A percentile compares a stretch with the other conserved stretches of the same genome.
phyloP scores from a whole-genome alignment of 306 rosid genomes.

The Cicer arietinum region DNA sequence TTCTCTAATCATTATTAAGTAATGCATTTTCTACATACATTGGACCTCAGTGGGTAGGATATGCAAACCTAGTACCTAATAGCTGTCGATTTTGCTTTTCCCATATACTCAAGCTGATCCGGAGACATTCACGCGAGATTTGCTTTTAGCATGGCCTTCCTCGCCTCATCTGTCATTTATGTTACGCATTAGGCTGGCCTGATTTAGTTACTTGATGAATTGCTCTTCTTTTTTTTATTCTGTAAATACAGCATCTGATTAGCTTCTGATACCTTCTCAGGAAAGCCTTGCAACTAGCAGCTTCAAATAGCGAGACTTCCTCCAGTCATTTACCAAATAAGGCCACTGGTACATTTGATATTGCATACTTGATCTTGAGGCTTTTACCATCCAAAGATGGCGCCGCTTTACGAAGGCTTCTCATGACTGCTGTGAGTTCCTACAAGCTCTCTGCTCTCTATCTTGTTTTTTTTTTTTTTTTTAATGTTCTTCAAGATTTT shows the following conservation, averaged over 20 bases:
- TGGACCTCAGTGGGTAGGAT: not conserved
- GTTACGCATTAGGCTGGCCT: not conserved
- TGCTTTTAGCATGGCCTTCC: too few species aligned
- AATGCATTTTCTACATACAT: constrained; percentile 7
- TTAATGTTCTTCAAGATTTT: constrained; percentile 30
- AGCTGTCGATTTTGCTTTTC: too few species aligned
- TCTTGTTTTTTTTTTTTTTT: not conserved
- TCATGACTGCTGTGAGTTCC: constrained; percentile 92
- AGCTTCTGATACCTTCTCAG: constrained; percentile 54
- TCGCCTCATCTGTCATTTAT: too few species aligned
- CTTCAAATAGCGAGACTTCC: constrained; percentile 56
- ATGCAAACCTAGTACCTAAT: too few species aligned
- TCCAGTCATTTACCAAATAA: constrained; percentile 44
- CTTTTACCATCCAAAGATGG: constrained; percentile 88
- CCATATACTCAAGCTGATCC: too few species aligned
- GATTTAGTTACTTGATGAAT: constrained; percentile 36
- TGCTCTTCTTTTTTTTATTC: not conserved
- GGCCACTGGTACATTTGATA: constrained; percentile 53
- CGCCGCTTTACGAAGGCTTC: constrained; percentile 83
- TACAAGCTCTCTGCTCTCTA: constrained; percentile 24
- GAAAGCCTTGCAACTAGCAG: constrained; percentile 69
- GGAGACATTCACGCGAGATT: too few species aligned
- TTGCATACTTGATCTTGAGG: constrained; percentile 73
- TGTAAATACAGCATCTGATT: constrained; percentile 25
- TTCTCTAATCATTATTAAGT: not conserved